These are phyloP conservation scores for Trypanosomatidae sp. DNA, from an alignment of 208 protist species.

Conservation along the genomic window DNA sequence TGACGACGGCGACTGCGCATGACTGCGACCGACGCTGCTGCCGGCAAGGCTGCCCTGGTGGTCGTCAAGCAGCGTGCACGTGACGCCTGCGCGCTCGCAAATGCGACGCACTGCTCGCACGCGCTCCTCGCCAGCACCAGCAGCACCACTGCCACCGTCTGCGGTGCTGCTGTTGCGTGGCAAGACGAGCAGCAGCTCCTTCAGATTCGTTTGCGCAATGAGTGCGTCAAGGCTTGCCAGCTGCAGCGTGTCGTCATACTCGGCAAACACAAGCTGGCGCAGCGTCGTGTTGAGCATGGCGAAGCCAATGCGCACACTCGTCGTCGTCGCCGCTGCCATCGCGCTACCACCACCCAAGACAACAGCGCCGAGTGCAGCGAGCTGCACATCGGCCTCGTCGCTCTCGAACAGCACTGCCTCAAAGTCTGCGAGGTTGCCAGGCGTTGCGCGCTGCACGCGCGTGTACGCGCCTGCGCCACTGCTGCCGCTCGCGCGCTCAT, in stretches of 20 bases:
- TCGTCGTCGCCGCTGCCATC: constrained; percentile 6
- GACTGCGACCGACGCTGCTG: no score
- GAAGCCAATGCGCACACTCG: constrained; percentile 42
- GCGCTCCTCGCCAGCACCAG: constrained; percentile 30
- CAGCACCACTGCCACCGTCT: neutral
- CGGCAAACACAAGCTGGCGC: constrained; percentile 50
- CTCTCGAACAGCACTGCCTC: constrained; percentile 80
- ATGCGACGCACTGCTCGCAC: constrained; percentile 48
- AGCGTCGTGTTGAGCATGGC: constrained; percentile 78
- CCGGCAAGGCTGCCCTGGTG: constrained; percentile 14
- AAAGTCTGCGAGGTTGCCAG: constrained; percentile 83
- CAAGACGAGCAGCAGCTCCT: constrained; percentile 51
- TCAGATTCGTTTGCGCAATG: constrained; percentile 71
- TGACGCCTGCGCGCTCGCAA: constrained; percentile 62
- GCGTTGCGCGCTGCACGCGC: constrained; percentile 76
- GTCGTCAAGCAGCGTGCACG: constrained; percentile 14
- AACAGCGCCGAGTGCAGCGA: constrained; percentile 53
- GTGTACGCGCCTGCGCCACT: constrained; percentile 31
- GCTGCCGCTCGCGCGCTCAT: constrained; percentile 23
- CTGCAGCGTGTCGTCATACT: constrained; percentile 66
- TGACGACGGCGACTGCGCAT: no score
- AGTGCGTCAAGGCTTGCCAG: constrained; percentile 65
- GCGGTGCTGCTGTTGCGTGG: neutral
- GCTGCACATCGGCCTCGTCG: constrained; percentile 79
- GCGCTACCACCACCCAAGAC: constrained; percentile 11